phyloP scores from a whole-genome alignment of 495 filamentous ascomycete genomes.

The Tirmania nivea region DNA sequence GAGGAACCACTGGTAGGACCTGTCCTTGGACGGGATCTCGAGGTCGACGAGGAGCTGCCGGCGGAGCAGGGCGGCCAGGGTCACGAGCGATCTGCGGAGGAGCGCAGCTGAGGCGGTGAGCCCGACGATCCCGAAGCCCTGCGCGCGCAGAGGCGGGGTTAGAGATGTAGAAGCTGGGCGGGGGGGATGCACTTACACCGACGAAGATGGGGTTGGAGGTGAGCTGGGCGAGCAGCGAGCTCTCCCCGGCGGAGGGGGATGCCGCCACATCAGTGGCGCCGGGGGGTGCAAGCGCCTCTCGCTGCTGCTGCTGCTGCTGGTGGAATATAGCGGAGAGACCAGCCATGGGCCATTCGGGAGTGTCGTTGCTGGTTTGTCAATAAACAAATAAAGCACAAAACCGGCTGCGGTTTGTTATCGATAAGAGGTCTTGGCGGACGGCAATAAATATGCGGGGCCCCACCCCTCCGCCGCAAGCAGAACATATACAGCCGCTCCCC shows the following conservation, averaged over 20 bases:
- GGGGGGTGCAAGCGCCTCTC: too few species aligned
- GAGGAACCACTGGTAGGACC: constrained; percentile 83
- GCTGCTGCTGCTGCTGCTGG: too few species aligned
- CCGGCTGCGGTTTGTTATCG: too few species aligned
- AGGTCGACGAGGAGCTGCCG: constrained; percentile 80
- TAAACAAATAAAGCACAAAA: too few species aligned
- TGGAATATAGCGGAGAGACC: too few species aligned
- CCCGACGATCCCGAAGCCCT: constrained; percentile 62
- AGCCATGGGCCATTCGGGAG: too few species aligned
- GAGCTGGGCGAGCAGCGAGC: background rate
- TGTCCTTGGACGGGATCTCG: constrained; percentile 81
- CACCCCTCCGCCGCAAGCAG: too few species aligned
- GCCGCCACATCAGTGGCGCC: too few species aligned
- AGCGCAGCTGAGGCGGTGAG: constrained; percentile 57
- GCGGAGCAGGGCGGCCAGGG: constrained; percentile 47
- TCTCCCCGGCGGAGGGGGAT: background rate
- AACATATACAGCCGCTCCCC: too few species aligned
- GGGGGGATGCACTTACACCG: background rate
- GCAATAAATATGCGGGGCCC: too few species aligned
- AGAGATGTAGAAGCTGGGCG: background rate
- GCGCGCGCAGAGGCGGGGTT: background rate
- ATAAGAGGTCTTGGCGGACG: too few species aligned
- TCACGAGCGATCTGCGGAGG: constrained; percentile 47
- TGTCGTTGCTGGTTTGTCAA: too few species aligned
- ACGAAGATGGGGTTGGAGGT: background rate